A percentile compares a stretch with the other conserved stretches of the same genome.
These are phyloP conservation scores for Lycium ferocissimum DNA, from an alignment of 257 asterid species.

Conservation along the genomic window DNA sequence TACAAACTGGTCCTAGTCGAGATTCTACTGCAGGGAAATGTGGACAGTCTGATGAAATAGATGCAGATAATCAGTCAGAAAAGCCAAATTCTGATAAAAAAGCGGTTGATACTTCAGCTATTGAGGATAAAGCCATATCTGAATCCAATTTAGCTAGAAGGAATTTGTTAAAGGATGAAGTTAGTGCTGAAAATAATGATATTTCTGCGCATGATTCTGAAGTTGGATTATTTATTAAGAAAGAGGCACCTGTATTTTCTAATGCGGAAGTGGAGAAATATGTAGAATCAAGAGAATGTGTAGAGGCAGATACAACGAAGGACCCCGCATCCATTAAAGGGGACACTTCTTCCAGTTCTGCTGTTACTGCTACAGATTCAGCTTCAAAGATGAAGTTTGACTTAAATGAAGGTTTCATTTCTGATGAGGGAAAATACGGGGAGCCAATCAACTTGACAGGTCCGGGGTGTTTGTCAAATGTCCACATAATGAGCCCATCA, in stretches of 20 bases:
- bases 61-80: slow-evolving; percentile 30
- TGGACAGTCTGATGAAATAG: slow-evolving; percentile 33
- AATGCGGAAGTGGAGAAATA: slow-evolving; percentile 40
- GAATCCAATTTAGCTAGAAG: slow-evolving; percentile 23
- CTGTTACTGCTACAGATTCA: slow-evolving; percentile 34
- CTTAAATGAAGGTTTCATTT: slow-evolving; percentile 55
- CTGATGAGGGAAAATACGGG: slow-evolving; percentile 49
- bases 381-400: slow-evolving; percentile 50
- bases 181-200: slow-evolving; percentile 21
- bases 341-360: slow-evolving; percentile 28
- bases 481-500: slow-evolving; percentile 47
- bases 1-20: slow-evolving; percentile 26
- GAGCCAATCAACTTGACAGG: slow-evolving; percentile 37
- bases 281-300: slow-evolving; percentile 36
- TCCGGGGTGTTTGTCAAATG: slow-evolving; percentile 38
- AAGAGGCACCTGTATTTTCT: slow-evolving; percentile 30
- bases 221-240: slow-evolving; percentile 21
- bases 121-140: slow-evolving; percentile 29
- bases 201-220: slow-evolving; percentile 7
- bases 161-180: slow-evolving; percentile 28
- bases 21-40: slow-evolving; percentile 28
- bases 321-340: slow-evolving; percentile 9
- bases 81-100: neutral
- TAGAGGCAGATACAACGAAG: slow-evolving; percentile 33
- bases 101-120: slow-evolving; percentile 1